Evolutionary conservation across 169 alveolate species (phyloP).

Genomic region (Eimeria acervulina): DNA sequence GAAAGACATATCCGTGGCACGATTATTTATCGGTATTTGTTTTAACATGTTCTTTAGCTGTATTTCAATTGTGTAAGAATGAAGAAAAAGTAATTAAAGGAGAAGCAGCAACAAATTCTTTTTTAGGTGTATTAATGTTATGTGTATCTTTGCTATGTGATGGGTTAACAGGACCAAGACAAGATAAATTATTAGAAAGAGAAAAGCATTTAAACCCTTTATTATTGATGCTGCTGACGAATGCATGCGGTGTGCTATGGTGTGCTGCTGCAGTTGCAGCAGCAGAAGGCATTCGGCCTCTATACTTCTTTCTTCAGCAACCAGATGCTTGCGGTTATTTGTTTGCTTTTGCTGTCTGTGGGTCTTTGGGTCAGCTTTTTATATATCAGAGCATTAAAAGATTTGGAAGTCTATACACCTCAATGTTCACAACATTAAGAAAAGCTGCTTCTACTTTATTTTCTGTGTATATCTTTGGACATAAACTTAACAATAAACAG

Average conservation of each 20-base stretch:
- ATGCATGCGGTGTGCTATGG: conserved; percentile 89
- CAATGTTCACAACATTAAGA: conserved; percentile 93
- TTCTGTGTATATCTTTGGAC: conserved; percentile 92
- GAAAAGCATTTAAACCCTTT: conserved; percentile 90
- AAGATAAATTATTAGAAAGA: conserved; percentile 91
- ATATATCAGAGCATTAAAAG: conserved; percentile 91
- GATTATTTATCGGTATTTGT: conserved; percentile 92
- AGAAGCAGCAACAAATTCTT: neutral
- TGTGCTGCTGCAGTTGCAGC: conserved; percentile 86
- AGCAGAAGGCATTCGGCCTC: conserved; percentile 92
- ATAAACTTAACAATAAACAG: conserved; percentile 89
- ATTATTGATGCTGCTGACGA: conserved; percentile 91
- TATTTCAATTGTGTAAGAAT: conserved; percentile 90
- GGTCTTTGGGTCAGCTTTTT: conserved; percentile 94
- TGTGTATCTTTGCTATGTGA: conserved; percentile 93
- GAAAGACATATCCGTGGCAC: conserved; percentile 93
- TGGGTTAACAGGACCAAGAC: conserved; percentile 95
- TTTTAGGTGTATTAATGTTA: conserved; percentile 89
- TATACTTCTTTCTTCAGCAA: conserved; percentile 84
- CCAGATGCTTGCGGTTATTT: conserved; percentile 87
- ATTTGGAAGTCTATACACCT: conserved; percentile 94
- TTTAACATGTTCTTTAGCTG: conserved; percentile 91
- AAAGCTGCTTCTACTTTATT: conserved; percentile 93
- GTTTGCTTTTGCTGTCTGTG: conserved; percentile 89
- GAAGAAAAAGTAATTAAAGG: conserved; percentile 44